A percentile compares a stretch with the other conserved stretches of the same genome.
phyloP scores from a whole-genome alignment of 169 alveolate species.

The Eimeria praecox region DNA sequence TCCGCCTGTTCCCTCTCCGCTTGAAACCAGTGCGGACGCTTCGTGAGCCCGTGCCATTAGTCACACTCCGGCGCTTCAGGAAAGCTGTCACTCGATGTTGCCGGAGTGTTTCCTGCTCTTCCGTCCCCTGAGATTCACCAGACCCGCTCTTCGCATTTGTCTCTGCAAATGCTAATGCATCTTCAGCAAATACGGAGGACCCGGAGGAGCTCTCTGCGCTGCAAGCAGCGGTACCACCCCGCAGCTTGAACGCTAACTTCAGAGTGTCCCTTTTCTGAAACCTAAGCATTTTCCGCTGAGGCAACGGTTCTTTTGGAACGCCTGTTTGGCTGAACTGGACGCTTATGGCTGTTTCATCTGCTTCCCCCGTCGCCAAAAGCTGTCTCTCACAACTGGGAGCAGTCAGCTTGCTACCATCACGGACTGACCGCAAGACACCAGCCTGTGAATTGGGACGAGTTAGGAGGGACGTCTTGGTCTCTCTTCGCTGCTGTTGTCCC shows the following conservation, averaged over 20 bases:
- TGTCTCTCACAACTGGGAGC: conserved; percentile 1
- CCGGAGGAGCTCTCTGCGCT: conserved; percentile 29
- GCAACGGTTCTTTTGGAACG: background rate
- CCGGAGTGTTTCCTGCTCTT: background rate
- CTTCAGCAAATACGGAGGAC: conserved; percentile 10
- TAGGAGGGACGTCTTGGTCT: background rate
- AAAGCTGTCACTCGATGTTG: background rate
- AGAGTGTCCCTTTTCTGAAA: conserved; percentile 22
- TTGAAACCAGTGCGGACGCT: background rate
- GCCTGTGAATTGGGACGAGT: background rate
- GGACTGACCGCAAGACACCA: background rate
- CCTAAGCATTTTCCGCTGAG: background rate
- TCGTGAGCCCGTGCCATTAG: background rate
- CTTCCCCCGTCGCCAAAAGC: background rate
- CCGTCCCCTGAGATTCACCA: background rate
- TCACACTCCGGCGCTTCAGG: background rate
- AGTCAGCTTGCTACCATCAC: background rate
- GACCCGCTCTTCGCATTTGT: background rate
- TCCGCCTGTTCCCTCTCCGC: conserved; percentile 15
- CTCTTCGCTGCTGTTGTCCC: background rate
- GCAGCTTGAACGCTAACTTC: background rate
- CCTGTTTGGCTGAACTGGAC: background rate
- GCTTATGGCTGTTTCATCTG: background rate
- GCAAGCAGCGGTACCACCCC: background rate
- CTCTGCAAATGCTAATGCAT: background rate